Base-by-base conservation (phyloP, 139 green algal species). In the Deuterostichococcus epilithicus region DNA sequence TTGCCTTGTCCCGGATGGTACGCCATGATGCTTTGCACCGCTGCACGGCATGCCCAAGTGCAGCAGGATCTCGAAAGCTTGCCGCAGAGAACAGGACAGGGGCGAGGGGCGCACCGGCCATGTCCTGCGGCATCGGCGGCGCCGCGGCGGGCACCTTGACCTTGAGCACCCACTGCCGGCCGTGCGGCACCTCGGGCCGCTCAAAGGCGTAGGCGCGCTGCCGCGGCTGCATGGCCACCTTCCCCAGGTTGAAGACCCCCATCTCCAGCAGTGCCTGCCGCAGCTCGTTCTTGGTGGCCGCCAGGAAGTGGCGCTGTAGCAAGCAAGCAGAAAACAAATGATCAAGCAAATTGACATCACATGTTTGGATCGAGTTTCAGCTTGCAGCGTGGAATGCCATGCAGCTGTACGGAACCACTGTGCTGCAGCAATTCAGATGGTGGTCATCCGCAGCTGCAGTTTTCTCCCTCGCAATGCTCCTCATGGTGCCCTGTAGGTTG, bases 121-220 rank as follows among this genome's bases (percentile, higher is more conserved):
- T 76, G 68, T 89, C 86, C 35, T 86, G 52, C 1, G 88, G 88
- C 82, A 98, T 87, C 13, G 75, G 47, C 10, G 85, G 78, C 68
- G 87, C 36, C n/a, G 69, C 65, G 28, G 86, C 92, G 1, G 91
- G 81, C 80, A 92, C 95, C 36, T 86, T 84, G 28, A 95, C 85
- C 88, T 99, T 99, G 42, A 99, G 75, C 13, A 96, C 90, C 86
- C 92, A 99, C 83, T 98, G 90, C 68, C 85, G 73, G 18, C 94
- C 92, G n/a, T 88, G 84, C 0, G 84, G 87, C 0, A 99, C 84
- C 0, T 78, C 84, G 3, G 76, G 25, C 42, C 88, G 67, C 86
- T 99, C 96, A 84, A 99, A 99, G 0, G 94, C 91, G 78, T 99
- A 99, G 65, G 75, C 87, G 25, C 96, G 83, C 86, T 89, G 88